Conservation (phyloP, 2,329 filamentous ascomycete species). For the Aspergillus felis region DNA sequence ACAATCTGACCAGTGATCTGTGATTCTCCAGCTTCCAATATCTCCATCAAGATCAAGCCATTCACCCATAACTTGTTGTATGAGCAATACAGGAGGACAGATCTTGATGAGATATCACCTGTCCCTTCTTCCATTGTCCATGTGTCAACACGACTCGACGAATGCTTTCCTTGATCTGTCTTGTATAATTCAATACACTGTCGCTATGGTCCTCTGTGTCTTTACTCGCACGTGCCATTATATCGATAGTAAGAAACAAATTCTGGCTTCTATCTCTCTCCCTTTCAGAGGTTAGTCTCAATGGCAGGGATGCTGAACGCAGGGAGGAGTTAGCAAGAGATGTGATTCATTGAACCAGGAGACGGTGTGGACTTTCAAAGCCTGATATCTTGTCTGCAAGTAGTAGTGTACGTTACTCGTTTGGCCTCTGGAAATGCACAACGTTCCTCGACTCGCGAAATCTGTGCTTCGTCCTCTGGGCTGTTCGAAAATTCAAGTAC, state of each 20-base stretch:
- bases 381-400: background rate
- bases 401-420: background rate
- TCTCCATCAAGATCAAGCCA: background rate
- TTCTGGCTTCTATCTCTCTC: background rate
- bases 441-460: no score
- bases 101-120: background rate
- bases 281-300: background rate
- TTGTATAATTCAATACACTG: no score
- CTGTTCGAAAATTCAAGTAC: no score
- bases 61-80: background rate
- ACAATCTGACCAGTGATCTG: background rate
- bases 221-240: no score
- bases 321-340: background rate
- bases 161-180: no score
- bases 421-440: background rate
- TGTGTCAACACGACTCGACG: background rate
- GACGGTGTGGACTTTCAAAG: background rate
- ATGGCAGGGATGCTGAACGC: background rate
- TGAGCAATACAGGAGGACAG: background rate
- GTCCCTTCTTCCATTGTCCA: background rate
- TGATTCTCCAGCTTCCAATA: background rate
- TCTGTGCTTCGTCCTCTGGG: no score
- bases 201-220: no score
- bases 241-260: background rate
- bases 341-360: background rate